Evolutionary conservation across 148 eudicot genomes (phyloP), one percentile per base, ranked within the genome.

Genomic region (Arctostaphylos glauca): DNA sequence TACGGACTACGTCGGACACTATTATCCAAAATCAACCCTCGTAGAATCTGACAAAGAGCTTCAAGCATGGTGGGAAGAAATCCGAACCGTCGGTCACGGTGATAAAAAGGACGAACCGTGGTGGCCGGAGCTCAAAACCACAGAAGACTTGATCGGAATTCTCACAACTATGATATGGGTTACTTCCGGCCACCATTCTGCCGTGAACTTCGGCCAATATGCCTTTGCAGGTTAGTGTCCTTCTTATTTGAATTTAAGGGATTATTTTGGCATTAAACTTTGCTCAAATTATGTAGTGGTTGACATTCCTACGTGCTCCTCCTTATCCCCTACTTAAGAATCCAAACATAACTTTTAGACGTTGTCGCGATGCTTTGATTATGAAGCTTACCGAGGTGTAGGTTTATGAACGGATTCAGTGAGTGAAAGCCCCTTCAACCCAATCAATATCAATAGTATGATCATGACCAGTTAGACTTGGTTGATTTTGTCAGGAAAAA

Each of bases 191-290:
- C 97, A 95, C 89, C 98, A 95, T 71, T 89, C 98, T 0, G 96
- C 98, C 0, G 94, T 58, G 46, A 95, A 95, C 90, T 95, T 95
- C 15, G 94, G 95, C 1, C 98, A 95, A 44, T 95, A 93, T 23
- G 84, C 84, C 21, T 94, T 75, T 46, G 94, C 84, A 10, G 98
- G 92, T 2, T 95, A 90, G 59, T 89, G 91, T 60, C 94, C 93
- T 55, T 13, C 15, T 55, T 52, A 52, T 8, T 0, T 8, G 3
- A 52, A 52, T 8, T 52, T 52, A 13, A 8, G 12, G 2, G 50
- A 6, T 5, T 4, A 48, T 48, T 48, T 48, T 31, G 38, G 38
- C 38, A 31, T 31, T 48, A 44, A 94, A 92, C 89, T 92, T 94
- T 19, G 93, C 93, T 0, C 94, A 94, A 92, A 92, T 31, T 31